A percentile compares a stretch with the other conserved stretches of the same genome.
phyloP scores from a whole-genome alignment of 2,329 filamentous ascomycete genomes.

The Dendrostoma leiphaemia region DNA sequence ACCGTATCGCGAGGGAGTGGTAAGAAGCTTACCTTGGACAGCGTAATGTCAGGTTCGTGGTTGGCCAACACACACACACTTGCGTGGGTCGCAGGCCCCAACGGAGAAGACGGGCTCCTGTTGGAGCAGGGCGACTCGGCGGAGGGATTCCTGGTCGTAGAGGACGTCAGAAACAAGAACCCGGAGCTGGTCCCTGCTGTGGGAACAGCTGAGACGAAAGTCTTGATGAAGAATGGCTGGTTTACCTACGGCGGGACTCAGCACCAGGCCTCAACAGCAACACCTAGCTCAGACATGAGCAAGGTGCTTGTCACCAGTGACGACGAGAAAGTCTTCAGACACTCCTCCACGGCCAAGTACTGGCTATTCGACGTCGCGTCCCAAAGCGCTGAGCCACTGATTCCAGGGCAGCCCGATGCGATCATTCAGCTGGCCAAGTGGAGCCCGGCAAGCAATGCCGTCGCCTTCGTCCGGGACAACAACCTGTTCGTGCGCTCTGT shows the following conservation, averaged over 20 bases:
- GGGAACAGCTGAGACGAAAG: constrained; percentile 52
- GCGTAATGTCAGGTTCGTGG: constrained; percentile 68
- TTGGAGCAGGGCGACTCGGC: constrained; percentile 66
- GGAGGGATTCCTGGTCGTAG: constrained; percentile 78
- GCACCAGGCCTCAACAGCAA: constrained; percentile 59
- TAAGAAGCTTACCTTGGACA: constrained; percentile 71
- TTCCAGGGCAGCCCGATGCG: constrained; percentile 63
- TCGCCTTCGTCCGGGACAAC: constrained; percentile 89
- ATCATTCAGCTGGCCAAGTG: constrained; percentile 82
- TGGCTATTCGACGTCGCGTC: constrained; percentile 89
- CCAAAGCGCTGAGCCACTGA: constrained; percentile 73
- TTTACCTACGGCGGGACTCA: constrained; percentile 60
- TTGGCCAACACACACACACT: constrained; percentile 62
- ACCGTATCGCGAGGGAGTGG: constrained; percentile 60
- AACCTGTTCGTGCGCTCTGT: constrained; percentile 79
- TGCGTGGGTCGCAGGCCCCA: constrained; percentile 72
- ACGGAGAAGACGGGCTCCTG: constrained; percentile 80
- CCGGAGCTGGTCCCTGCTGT: constrained; percentile 32
- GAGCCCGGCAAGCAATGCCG: constrained; percentile 81
- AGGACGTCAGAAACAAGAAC: constrained; percentile 67
- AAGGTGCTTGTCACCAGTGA: constrained; percentile 82
- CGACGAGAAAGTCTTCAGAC: constrained; percentile 75
- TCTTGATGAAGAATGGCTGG: constrained; percentile 68
- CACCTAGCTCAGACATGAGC: constrained; percentile 79
- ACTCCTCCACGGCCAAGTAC: constrained; percentile 83